Evolutionary conservation across 768 basidiomycete species (phyloP).

Genomic region (Tricholoma saponaceum): DNA sequence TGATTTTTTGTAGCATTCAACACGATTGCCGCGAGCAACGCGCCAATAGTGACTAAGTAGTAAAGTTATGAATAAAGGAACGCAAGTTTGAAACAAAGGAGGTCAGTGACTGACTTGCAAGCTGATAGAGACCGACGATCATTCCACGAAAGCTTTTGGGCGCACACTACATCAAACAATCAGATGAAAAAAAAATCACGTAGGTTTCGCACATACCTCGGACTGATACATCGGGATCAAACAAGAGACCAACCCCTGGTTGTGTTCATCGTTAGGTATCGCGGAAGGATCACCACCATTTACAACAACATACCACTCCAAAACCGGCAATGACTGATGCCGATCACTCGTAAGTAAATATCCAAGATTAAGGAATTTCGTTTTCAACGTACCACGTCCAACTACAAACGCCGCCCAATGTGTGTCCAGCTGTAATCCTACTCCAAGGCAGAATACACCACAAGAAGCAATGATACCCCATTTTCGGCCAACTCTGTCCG

Average conservation of each 20-base stretch:
- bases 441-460: conserved; percentile 57
- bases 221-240: conserved; percentile 51
- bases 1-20: conserved; percentile 60
- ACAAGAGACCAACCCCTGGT: conserved; percentile 60
- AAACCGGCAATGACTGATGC: conserved; percentile 68
- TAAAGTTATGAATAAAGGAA: too few relatives aligned
- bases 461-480: conserved; percentile 61
- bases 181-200: not conserved
- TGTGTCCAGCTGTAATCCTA: conserved; percentile 50
- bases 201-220: conserved; percentile 30
- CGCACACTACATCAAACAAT: conserved; percentile 28
- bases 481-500: conserved; percentile 47
- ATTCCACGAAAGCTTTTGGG: conserved; percentile 79
- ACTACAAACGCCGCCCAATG: conserved; percentile 22
- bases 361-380: not conserved
- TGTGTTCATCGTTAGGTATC: not conserved
- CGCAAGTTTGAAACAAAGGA: conserved; percentile 23
- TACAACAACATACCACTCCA: conserved; percentile 47
- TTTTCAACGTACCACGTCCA: conserved; percentile 18
- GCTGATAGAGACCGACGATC: conserved; percentile 44
- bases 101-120: conserved; percentile 16
- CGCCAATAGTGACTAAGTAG: conserved; percentile 71
- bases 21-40: conserved; percentile 67
- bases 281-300: conserved; percentile 1
- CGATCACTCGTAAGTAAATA: conserved; percentile 12